phyloP scores from a whole-genome alignment of 2,329 filamentous ascomycete species.

The Rutstroemia sp. region DNA sequence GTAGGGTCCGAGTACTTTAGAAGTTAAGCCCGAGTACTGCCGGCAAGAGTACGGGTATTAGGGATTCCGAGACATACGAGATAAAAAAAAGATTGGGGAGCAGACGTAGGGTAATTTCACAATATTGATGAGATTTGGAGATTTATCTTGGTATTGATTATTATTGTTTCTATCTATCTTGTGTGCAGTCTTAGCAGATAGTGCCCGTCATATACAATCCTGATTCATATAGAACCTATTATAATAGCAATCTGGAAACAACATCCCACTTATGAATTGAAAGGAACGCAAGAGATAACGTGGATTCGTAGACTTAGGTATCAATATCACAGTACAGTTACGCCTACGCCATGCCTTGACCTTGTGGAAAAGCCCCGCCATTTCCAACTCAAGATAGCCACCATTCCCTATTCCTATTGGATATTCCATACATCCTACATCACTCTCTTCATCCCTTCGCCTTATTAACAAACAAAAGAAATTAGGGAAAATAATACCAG shows the following conservation, averaged over 20 bases:
- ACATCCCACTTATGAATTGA: neutral
- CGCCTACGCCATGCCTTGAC: too few species aligned
- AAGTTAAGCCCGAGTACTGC: too few species aligned
- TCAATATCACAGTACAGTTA: neutral
- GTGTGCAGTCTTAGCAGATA: too few species aligned
- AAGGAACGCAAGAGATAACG: neutral
- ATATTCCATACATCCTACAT: neutral
- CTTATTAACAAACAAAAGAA: neutral
- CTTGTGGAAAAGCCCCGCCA: neutral
- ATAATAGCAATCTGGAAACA: neutral
- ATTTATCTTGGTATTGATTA: too few species aligned
- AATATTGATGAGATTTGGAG: too few species aligned
- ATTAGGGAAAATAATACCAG: neutral
- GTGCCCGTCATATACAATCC: too few species aligned
- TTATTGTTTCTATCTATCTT: too few species aligned
- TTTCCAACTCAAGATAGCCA: neutral
- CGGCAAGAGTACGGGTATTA: too few species aligned
- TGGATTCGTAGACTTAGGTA: neutral
- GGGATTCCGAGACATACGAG: too few species aligned
- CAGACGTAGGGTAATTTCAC: too few species aligned
- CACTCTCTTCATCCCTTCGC: neutral
- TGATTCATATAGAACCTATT: neutral
- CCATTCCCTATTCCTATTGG: neutral
- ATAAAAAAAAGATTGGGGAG: too few species aligned
- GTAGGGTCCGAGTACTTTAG: too few species aligned